A percentile compares a stretch with the other conserved stretches of the same genome.
Conservation (phyloP, 1,139 yeast genomes). For the Eremothecium cymbalariae region DNA sequence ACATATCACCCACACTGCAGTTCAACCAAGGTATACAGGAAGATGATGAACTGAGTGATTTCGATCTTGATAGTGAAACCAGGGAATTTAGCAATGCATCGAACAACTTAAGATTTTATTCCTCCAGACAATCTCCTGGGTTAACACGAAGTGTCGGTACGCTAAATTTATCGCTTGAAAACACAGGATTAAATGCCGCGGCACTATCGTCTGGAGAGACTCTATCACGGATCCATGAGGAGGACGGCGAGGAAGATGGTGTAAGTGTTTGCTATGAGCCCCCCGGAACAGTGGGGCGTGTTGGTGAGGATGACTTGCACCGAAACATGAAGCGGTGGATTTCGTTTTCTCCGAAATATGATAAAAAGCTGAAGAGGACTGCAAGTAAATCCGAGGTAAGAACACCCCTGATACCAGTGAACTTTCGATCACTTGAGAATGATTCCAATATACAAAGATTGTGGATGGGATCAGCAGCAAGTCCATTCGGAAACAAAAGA, state of each 20-base stretch:
- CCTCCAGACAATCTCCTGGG: slow-evolving; percentile 10
- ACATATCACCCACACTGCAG: slow-evolving; percentile 1
- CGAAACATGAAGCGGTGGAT: not conserved
- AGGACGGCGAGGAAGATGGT: slow-evolving; percentile 5
- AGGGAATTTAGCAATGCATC: slow-evolving; percentile 1
- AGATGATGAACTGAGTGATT: slow-evolving; percentile 1
- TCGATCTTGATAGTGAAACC: not conserved
- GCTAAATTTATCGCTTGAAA: slow-evolving; percentile 25
- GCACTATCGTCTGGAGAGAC: slow-evolving; percentile 10
- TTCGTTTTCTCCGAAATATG: slow-evolving; percentile 1
- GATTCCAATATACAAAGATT: not conserved
- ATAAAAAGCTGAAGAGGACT: slow-evolving; percentile 4
- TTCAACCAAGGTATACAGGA: not conserved
- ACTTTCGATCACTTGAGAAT: not conserved
- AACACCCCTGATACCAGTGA: not conserved
- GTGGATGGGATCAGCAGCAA: not conserved
- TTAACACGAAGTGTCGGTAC: slow-evolving; percentile 30
- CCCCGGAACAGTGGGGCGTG: not conserved
- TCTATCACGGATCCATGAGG: slow-evolving; percentile 13
- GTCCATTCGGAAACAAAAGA: slow-evolving; percentile 1
- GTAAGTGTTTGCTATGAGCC: not conserved
- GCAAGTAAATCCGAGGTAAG: slow-evolving; percentile 2
- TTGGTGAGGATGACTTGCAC: too few species aligned
- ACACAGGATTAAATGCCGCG: slow-evolving; percentile 6
- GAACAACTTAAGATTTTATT: slow-evolving; percentile 8